A percentile compares a stretch with the other conserved stretches of the same genome.
These are phyloP conservation scores for Xylona heveae DNA, from an alignment of 495 filamentous ascomycete genomes.

Conservation along the genomic window DNA sequence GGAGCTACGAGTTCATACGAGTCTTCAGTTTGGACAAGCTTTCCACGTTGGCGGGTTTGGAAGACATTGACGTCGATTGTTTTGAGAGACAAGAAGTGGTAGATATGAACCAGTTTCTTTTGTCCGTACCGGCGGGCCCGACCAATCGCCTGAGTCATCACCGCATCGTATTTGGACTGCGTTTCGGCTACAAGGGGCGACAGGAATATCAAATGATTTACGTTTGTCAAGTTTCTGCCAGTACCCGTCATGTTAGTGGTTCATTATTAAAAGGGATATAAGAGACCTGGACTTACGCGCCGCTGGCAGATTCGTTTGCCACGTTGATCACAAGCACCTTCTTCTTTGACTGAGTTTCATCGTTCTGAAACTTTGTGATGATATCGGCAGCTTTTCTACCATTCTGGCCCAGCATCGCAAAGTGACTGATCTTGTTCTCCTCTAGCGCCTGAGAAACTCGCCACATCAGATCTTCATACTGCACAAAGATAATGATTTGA, in stretches of 20 bases:
- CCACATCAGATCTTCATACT: slow-evolving; percentile 9
- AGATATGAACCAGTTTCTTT: slow-evolving; percentile 41
- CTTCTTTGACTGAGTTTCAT: slow-evolving; percentile 9
- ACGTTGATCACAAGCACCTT: slow-evolving; percentile 48
- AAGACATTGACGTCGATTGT: slow-evolving; percentile 56
- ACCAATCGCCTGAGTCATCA: slow-evolving; percentile 52
- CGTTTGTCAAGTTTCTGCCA: slow-evolving; percentile 45
- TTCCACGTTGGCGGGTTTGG: too few relatives aligned
- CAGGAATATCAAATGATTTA: slow-evolving; percentile 62
- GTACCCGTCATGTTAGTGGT: slow-evolving; percentile 7
- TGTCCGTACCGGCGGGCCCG: slow-evolving; percentile 48
- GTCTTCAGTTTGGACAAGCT: too few relatives aligned
- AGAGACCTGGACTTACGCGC: slow-evolving; percentile 30
- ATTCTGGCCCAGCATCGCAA: slow-evolving; percentile 12
- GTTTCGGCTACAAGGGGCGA: slow-evolving; percentile 32
- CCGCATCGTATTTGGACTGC: slow-evolving; percentile 33
- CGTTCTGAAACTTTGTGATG: slow-evolving; percentile 23
- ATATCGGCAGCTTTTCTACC: slow-evolving; percentile 11
- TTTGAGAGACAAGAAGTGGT: slow-evolving; percentile 36
- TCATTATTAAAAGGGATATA: background rate
- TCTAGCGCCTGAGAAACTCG: slow-evolving; percentile 15
- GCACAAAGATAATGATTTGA: slow-evolving; percentile 20
- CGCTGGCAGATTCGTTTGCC: slow-evolving; percentile 39
- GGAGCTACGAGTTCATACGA: too few relatives aligned
- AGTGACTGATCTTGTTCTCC: slow-evolving; percentile 14